These are phyloP conservation scores for Symbiodinium pilosum DNA, from an alignment of 73 alveolate genomes.

Conservation along the genomic window DNA sequence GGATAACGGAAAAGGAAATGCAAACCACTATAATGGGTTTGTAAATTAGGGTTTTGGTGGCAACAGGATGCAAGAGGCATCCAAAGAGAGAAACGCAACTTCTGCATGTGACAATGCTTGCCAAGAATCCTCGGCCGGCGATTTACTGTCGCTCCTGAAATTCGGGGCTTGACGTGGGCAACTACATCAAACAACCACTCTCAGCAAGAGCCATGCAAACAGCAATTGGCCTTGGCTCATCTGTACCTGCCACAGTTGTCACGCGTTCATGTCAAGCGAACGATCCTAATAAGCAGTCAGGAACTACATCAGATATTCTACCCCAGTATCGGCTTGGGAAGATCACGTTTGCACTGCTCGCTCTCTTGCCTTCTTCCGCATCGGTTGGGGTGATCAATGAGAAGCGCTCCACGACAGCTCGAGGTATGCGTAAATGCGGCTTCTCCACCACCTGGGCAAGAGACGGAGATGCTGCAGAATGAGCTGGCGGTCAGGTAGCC, in stretches of 20 bases:
- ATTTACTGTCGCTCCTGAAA: not conserved
- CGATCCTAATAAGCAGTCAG: no score
- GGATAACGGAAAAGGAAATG: no score
- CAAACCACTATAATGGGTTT: no score
- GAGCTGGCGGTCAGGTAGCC: no score
- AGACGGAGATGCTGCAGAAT: not conserved
- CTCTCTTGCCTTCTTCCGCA: not conserved
- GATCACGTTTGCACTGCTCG: not conserved
- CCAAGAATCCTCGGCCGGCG: not conserved
- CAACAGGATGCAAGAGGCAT: no score
- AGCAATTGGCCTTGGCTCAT: not conserved
- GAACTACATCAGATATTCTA: no score
- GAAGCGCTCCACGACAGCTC: slow-evolving; percentile 50
- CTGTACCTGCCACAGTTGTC: not conserved
- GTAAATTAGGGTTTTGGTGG: no score
- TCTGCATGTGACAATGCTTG: not conserved
- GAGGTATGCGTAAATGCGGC: slow-evolving; percentile 45
- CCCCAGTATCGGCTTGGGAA: no score
- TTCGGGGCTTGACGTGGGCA: not conserved
- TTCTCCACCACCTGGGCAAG: slow-evolving; percentile 27
- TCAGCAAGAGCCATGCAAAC: no score
- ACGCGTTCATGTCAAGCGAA: no score
- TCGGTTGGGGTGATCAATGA: slow-evolving; percentile 20
- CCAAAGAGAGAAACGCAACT: no score
- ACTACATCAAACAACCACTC: not conserved